These are phyloP conservation scores for Ambispora gerdemannii DNA, from an alignment of 192 early-diverging fungal species.

Conservation along the genomic window DNA sequence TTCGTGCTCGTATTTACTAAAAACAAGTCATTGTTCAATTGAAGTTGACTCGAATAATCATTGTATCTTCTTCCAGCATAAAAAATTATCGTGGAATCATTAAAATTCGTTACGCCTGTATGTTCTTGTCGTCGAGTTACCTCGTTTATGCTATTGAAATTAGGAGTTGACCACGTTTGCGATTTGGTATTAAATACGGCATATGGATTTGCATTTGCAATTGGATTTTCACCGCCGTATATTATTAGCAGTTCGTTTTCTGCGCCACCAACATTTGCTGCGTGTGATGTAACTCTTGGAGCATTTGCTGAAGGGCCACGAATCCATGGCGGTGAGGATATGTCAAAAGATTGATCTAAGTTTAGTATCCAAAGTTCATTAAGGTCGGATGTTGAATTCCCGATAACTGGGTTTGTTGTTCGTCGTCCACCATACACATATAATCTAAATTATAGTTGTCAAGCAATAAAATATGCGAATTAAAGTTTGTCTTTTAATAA, in stretches of 20 bases:
- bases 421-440: constrained; percentile 21
- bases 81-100: constrained; percentile 23
- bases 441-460: no score
- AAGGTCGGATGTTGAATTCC: not conserved
- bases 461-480: no score
- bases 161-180: not conserved
- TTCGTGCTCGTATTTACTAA: constrained; percentile 23
- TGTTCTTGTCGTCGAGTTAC: constrained; percentile 24
- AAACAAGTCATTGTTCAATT: constrained; percentile 21
- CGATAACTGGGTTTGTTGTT: not conserved
- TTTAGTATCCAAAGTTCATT: constrained; percentile 3
- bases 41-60: not conserved
- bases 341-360: not conserved
- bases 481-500: no score
- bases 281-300: constrained; percentile 28
- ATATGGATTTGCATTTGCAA: constrained; percentile 6
- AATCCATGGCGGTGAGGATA: not conserved
- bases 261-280: constrained; percentile 24
- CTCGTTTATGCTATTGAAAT: not conserved
- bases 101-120: constrained; percentile 15
- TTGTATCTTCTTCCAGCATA: constrained; percentile 29
- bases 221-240: constrained; percentile 29
- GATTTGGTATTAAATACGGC: not conserved
- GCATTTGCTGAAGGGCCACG: not conserved
- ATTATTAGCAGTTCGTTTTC: constrained; percentile 22